A percentile compares a stretch with the other conserved stretches of the same genome.
These are phyloP conservation scores for Passiflora organensis DNA, from an alignment of 345 rosid species.

Conservation along the genomic window DNA sequence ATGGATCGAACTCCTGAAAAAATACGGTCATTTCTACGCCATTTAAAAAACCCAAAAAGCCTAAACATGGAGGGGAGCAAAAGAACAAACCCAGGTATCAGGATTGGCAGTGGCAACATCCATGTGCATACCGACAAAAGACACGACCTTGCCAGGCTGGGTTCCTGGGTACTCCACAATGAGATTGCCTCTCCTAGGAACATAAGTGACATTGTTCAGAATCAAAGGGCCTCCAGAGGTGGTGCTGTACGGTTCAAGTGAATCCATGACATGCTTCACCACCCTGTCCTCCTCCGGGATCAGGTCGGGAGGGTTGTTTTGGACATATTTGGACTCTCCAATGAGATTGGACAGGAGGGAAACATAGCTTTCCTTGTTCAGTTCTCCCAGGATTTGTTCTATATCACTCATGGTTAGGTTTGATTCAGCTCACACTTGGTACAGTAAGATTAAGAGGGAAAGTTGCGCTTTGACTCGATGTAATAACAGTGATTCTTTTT, in stretches of 20 bases:
- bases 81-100: constrained; percentile 66
- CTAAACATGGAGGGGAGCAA: background rate
- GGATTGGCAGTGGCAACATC: constrained; percentile 98
- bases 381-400: constrained; percentile 46
- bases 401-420: constrained; percentile 21
- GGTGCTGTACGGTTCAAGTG: constrained; percentile 78
- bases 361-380: constrained; percentile 59
- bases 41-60: too few species aligned
- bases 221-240: constrained; percentile 70
- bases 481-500: too few species aligned
- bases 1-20: constrained; percentile 87
- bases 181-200: constrained; percentile 75
- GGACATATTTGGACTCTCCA: constrained; percentile 74
- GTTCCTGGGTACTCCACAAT: constrained; percentile 96
- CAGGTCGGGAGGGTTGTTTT: constrained; percentile 91
- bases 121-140: constrained; percentile 99
- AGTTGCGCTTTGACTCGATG: too few species aligned
- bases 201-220: constrained; percentile 63
- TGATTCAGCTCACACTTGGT: too few species aligned
- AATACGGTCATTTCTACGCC: too few species aligned
- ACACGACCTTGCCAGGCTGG: constrained; percentile 68
- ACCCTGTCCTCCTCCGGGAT: constrained; percentile 85
- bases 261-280: constrained; percentile 62
- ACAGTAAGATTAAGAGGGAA: too few species aligned
- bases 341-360: constrained; percentile 62